Evolutionary conservation across 2,329 filamentous ascomycete genomes (phyloP).

Genomic region (Hypoxylon sp.): DNA sequence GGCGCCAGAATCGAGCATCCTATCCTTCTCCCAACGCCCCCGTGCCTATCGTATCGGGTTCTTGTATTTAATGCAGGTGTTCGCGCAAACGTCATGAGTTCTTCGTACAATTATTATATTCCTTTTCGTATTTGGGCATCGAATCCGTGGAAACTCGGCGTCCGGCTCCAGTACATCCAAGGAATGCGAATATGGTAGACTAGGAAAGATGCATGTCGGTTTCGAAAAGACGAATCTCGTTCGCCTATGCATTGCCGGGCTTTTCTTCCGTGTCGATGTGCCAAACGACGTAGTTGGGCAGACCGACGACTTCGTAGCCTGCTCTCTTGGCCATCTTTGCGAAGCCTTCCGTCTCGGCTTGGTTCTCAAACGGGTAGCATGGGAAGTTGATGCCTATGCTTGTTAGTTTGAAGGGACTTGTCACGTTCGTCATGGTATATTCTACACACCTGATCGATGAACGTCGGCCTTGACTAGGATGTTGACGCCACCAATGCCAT

Average conservation of each 20-base stretch:
- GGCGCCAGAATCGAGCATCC: conserved; percentile 31
- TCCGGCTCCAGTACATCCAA: conserved; percentile 39
- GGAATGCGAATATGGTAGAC: conserved; percentile 37
- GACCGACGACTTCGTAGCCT: conserved; percentile 87
- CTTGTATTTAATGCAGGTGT: conserved; percentile 36
- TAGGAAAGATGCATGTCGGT: conserved; percentile 33
- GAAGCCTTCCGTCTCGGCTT: conserved; percentile 98
- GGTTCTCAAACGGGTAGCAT: conserved; percentile 95
- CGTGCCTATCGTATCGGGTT: conserved; percentile 38
- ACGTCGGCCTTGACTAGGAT: conserved; percentile 98
- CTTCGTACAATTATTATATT: conserved; percentile 46
- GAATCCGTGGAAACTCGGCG: conserved; percentile 33
- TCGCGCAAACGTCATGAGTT: conserved; percentile 38
- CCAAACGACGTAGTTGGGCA: conserved; percentile 99
- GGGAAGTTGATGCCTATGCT: conserved; percentile 92
- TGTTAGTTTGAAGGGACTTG: conserved; percentile 15
- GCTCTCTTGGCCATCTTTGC: conserved; percentile 98
- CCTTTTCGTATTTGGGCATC: conserved; percentile 38
- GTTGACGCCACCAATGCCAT: conserved; percentile 96
- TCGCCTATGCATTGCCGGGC: conserved; percentile 71
- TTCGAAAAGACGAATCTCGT: conserved; percentile 12
- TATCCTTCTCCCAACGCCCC: conserved; percentile 42
- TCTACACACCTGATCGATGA: conserved; percentile 80
- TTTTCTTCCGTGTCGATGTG: conserved; percentile 98
- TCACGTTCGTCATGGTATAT: neutral